phyloP scores from a whole-genome alignment of 345 rosid species.

The Laguncularia racemosa region DNA sequence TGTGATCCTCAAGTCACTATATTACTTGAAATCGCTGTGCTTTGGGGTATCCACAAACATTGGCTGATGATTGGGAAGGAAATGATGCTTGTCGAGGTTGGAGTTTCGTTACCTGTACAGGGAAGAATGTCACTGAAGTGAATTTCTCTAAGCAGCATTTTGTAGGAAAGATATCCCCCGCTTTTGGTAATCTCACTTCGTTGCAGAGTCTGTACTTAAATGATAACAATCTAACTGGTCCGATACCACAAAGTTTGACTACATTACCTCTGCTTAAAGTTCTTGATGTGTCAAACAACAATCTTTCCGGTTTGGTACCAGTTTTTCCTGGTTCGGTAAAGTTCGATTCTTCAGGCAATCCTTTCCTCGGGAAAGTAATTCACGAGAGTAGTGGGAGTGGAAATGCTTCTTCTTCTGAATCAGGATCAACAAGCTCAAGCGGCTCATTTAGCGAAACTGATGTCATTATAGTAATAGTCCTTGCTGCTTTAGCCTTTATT shows the following conservation, averaged over 20 bases:
- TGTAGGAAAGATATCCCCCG: conserved; percentile 54
- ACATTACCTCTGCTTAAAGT: conserved; percentile 35
- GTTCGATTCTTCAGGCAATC: conserved; percentile 43
- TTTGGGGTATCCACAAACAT: conserved; percentile 49
- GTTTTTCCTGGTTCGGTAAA: conserved; percentile 32
- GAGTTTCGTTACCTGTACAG: conserved; percentile 45
- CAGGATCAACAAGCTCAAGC: conserved; percentile 15
- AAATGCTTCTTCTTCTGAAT: not conserved
- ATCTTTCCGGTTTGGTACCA: conserved; percentile 52
- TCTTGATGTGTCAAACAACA: conserved; percentile 69
- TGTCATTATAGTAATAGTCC: conserved; percentile 34
- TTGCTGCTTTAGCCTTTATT: conserved; percentile 32
- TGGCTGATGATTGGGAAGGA: conserved; percentile 73
- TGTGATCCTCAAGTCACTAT: conserved; percentile 58
- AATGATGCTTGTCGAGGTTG: conserved; percentile 56
- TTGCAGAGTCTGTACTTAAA: conserved; percentile 47
- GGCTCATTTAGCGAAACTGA: conserved; percentile 16
- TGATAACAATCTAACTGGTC: conserved; percentile 55
- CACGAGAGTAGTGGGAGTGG: conserved; percentile 10
- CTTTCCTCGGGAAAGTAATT: conserved; percentile 24
- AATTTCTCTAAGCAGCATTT: conserved; percentile 45
- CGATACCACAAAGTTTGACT: conserved; percentile 51
- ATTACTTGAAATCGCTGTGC: conserved; percentile 54
- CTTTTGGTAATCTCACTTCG: conserved; percentile 43
- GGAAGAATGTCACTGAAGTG: conserved; percentile 29